phyloP scores from a whole-genome alignment of 257 asterid genomes.

The Solanum tarapatanum region DNA sequence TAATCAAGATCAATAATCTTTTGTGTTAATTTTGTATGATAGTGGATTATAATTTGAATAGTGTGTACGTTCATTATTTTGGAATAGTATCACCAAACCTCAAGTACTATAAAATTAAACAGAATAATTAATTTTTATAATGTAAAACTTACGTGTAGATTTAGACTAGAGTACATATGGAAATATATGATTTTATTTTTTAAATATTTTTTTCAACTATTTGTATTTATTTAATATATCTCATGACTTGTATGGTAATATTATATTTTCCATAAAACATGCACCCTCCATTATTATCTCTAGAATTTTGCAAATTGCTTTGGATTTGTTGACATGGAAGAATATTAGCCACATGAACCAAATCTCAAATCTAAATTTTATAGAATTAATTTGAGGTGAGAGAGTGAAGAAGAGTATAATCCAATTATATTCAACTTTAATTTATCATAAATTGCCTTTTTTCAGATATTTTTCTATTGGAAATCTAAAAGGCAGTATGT shows the following conservation, averaged over 20 bases:
- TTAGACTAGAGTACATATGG: neutral
- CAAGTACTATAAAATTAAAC: neutral
- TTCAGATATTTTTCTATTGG: neutral
- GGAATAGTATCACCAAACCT: neutral
- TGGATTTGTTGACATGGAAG: neutral
- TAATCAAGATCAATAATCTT: neutral
- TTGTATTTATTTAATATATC: neutral
- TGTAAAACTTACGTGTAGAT: neutral
- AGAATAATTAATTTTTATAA: neutral
- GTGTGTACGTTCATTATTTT: neutral
- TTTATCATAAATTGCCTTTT: neutral
- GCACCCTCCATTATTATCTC: neutral
- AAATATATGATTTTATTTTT: neutral
- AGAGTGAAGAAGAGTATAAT: neutral
- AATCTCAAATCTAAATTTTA: neutral
- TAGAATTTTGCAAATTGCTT: constrained; percentile 1
- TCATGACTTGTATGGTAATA: neutral
- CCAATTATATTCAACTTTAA: neutral
- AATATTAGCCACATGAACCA: neutral
- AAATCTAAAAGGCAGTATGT: neutral
- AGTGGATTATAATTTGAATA: neutral
- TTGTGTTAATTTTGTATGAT: neutral
- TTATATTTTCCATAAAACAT: neutral
- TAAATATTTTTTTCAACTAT: neutral
- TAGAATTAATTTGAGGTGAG: neutral